Conservation (phyloP, 2,329 filamentous ascomycete genomes). For the Ascosphaera acerosa region DNA sequence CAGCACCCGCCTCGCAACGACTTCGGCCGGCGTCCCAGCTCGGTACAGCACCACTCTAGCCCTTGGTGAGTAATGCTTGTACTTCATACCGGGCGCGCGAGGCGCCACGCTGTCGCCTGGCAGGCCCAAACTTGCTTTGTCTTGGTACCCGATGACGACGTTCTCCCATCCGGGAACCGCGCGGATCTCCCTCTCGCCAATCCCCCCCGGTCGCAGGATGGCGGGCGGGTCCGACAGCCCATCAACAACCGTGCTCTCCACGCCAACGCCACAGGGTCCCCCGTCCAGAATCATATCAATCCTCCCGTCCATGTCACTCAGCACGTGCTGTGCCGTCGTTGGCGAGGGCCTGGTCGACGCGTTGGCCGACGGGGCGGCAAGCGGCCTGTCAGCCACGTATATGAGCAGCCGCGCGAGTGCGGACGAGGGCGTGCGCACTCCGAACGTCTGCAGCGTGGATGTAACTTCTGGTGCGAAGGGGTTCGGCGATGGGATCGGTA, state of each 20-base stretch:
- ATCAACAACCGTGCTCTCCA: slow-evolving; percentile 93
- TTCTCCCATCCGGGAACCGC: slow-evolving; percentile 56
- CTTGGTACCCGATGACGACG: slow-evolving; percentile 53
- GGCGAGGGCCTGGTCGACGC: slow-evolving; percentile 82
- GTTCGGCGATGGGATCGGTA: slow-evolving; percentile 46
- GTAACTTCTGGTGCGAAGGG: slow-evolving; percentile 77
- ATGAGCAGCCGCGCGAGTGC: slow-evolving; percentile 75
- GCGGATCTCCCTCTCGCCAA: slow-evolving; percentile 57
- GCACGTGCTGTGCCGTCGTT: slow-evolving; percentile 71
- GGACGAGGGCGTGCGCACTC: slow-evolving; percentile 67
- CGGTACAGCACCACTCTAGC: slow-evolving; percentile 71
- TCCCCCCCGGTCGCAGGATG: slow-evolving; percentile 63
- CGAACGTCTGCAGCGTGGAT: slow-evolving; percentile 61
- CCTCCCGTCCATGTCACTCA: slow-evolving; percentile 55
- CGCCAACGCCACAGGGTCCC: slow-evolving; percentile 62
- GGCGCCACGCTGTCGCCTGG: slow-evolving; percentile 28
- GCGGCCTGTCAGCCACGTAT: slow-evolving; percentile 44
- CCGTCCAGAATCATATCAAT: slow-evolving; percentile 80
- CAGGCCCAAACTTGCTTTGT: slow-evolving; percentile 37
- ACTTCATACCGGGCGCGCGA: slow-evolving; percentile 92
- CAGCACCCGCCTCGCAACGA: slow-evolving; percentile 11
- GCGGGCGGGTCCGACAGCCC: slow-evolving; percentile 59
- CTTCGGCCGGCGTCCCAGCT: slow-evolving; percentile 15
- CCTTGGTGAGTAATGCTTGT: slow-evolving; percentile 87
- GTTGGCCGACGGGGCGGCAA: slow-evolving; percentile 86